Evolutionary conservation across 2,329 filamentous ascomycete species (phyloP).

Genomic region (Epichloe baconii): DNA sequence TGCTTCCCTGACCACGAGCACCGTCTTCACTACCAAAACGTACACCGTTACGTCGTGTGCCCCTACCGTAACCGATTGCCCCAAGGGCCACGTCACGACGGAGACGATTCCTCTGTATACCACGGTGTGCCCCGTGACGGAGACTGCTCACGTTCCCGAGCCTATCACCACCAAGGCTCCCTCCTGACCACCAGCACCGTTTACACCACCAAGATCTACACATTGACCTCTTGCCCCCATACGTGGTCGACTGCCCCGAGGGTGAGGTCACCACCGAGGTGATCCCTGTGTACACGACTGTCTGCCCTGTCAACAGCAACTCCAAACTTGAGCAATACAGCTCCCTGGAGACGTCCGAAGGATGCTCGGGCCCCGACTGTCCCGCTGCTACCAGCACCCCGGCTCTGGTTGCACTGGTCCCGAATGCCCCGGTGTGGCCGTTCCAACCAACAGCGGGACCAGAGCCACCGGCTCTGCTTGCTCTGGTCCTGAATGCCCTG

Average conservation of each 20-base stretch:
- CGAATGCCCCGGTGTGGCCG: not conserved
- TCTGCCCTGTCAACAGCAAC: slow-evolving; percentile 1
- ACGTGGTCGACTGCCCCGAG: slow-evolving; percentile 21
- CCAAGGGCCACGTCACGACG: slow-evolving; percentile 19
- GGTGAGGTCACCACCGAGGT: slow-evolving; percentile 5
- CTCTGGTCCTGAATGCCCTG: slow-evolving; percentile 6
- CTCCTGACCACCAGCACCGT: slow-evolving; percentile 12
- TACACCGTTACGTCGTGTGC: slow-evolving; percentile 42
- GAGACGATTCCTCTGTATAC: slow-evolving; percentile 22
- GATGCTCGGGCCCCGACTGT: slow-evolving; percentile 14
- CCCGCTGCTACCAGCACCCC: slow-evolving; percentile 5
- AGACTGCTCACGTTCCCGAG: slow-evolving; percentile 7
- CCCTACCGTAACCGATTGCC: slow-evolving; percentile 37
- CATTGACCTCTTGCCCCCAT: slow-evolving; percentile 38
- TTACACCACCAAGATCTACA: slow-evolving; percentile 26
- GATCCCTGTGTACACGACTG: slow-evolving; percentile 4
- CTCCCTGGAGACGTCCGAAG: slow-evolving; percentile 10
- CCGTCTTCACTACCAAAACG: slow-evolving; percentile 39
- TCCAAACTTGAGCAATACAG: slow-evolving; percentile 2
- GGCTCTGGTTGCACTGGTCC: too few relatives aligned
- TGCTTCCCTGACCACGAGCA: slow-evolving; percentile 11
- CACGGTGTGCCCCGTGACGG: slow-evolving; percentile 23
- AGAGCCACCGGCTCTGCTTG: slow-evolving; percentile 2
- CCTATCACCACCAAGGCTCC: slow-evolving; percentile 4
- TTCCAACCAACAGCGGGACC: slow-evolving; percentile 9